These are phyloP conservation scores for Corniculantispora saksenae DNA, from an alignment of 2,329 filamentous ascomycete genomes.

Conservation along the genomic window DNA sequence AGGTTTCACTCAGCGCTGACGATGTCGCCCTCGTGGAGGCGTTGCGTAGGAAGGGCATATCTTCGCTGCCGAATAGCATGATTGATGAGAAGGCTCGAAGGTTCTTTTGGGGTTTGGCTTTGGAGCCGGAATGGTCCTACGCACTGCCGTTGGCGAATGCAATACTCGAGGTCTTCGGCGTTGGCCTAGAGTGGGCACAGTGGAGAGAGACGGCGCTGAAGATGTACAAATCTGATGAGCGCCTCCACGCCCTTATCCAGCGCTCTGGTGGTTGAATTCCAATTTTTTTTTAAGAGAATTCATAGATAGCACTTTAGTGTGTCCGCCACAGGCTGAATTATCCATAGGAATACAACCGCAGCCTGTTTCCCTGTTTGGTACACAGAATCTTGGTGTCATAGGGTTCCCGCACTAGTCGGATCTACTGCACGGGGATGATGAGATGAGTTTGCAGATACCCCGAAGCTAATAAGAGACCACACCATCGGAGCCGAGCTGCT, in stretches of 20 bases:
- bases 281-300: too few species aligned
- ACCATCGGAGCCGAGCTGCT: background rate
- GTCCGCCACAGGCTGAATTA: too few species aligned
- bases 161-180: conserved; percentile 23
- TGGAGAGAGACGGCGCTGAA: conserved; percentile 20
- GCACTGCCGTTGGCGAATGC: conserved; percentile 26
- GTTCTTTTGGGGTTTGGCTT: conserved; percentile 26
- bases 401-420: background rate
- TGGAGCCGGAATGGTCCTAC: conserved; percentile 23
- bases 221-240: conserved; percentile 20
- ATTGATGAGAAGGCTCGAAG: conserved; percentile 25
- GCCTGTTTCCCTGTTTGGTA: background rate
- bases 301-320: too few species aligned
- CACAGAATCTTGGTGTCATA: background rate
- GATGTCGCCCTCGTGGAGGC: conserved; percentile 21
- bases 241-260: conserved; percentile 2
- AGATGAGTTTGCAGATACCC: background rate
- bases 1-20: conserved; percentile 21
- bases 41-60: conserved; percentile 19
- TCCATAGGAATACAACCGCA: too few species aligned
- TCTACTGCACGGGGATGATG: background rate
- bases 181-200: conserved; percentile 15
- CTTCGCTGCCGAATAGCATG: background rate
- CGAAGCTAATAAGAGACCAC: background rate
- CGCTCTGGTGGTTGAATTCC: background rate